A percentile compares a stretch with the other conserved stretches of the same genome.
Evolutionary conservation across 2,329 filamentous ascomycete genomes (phyloP).

Genomic region (Coniochaeta prunicola): DNA sequence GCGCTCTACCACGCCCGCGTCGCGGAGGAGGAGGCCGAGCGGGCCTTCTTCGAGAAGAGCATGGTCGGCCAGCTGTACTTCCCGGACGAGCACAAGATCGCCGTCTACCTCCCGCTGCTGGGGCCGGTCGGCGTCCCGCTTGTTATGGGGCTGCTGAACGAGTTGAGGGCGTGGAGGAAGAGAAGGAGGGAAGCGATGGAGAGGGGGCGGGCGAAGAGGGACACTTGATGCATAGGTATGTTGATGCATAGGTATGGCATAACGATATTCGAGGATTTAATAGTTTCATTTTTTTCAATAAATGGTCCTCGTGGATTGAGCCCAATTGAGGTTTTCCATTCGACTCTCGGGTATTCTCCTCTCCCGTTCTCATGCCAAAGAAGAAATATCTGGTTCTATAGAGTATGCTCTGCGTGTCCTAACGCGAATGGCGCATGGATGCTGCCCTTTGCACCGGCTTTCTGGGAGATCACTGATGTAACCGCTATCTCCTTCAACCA

Average conservation of each 20-base stretch:
- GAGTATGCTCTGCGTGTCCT: no score
- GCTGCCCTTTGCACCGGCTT: no score
- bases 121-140: constrained; percentile 88
- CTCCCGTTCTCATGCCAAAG: no score
- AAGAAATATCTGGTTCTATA: no score
- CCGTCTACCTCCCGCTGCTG: constrained; percentile 86
- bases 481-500: background rate
- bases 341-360: no score
- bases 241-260: background rate
- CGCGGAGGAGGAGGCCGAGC: constrained; percentile 83
- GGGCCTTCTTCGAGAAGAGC: constrained; percentile 95
- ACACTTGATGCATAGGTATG: constrained; percentile 6
- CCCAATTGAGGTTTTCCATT: no score
- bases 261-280: background rate
- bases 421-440: no score
- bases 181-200: constrained; percentile 36
- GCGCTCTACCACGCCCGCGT: constrained; percentile 75
- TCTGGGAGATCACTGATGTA: no score
- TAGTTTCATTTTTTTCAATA: background rate
- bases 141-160: constrained; percentile 75
- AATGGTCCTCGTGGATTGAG: no score
- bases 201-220: constrained; percentile 25
- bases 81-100: constrained; percentile 95
- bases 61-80: constrained; percentile 99
- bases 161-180: constrained; percentile 58